A percentile compares a stretch with the other conserved stretches of the same genome.
phyloP scores from a whole-genome alignment of 331 rosid species.

The Acacia pycnantha region DNA sequence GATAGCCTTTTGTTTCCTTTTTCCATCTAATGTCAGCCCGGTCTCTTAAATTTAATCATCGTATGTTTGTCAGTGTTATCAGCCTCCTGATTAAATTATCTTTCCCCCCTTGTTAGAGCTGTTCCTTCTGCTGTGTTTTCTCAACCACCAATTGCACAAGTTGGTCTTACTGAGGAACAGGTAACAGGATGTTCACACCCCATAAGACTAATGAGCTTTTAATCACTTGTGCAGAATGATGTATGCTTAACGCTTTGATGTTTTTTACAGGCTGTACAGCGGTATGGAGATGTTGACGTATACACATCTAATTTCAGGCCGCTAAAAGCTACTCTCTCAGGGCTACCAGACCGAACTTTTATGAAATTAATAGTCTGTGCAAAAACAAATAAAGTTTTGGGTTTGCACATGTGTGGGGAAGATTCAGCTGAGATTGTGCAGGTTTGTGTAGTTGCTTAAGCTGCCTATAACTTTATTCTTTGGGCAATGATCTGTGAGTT shows the following conservation, averaged over 20 bases:
- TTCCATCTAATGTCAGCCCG: constrained; percentile 37
- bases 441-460: constrained; percentile 48
- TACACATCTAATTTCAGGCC: constrained; percentile 88
- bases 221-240: constrained; percentile 7
- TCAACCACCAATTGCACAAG: constrained; percentile 94
- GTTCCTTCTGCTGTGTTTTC: constrained; percentile 97
- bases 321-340: constrained; percentile 90
- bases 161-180: constrained; percentile 95
- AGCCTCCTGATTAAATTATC: constrained; percentile 23
- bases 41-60: constrained; percentile 4
- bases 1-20: constrained; percentile 22
- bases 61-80: neutral
- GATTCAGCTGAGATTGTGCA: constrained; percentile 94
- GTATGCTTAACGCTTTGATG: constrained; percentile 15
- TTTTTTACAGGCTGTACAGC: constrained; percentile 66
- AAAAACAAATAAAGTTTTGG: constrained; percentile 71
- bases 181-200: constrained; percentile 40
- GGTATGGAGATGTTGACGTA: constrained; percentile 81
- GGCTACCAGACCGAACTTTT: constrained; percentile 83
- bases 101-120: constrained; percentile 50
- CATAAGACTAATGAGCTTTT: constrained; percentile 22
- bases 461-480: constrained; percentile 7
- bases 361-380: constrained; percentile 90
- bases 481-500: constrained; percentile 18
- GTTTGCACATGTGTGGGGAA: constrained; percentile 93